Conservation (phyloP, 2,329 filamentous ascomycete species). For the Calonectria ilicicola region DNA sequence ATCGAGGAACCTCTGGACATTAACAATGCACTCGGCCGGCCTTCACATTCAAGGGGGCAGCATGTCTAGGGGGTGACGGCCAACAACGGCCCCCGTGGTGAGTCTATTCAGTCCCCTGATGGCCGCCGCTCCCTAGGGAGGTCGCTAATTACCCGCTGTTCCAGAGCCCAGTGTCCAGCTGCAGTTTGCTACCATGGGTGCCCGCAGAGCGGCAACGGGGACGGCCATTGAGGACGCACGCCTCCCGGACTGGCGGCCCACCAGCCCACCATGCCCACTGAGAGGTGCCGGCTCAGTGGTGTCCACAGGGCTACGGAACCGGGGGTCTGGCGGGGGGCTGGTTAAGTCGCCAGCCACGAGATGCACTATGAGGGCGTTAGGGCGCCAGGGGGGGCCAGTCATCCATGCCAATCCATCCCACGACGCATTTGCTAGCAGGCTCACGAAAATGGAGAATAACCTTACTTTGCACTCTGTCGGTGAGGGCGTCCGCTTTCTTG, state of each 20-base stretch:
- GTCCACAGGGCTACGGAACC: slow-evolving; percentile 26
- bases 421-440: background rate
- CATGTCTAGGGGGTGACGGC: slow-evolving; percentile 23
- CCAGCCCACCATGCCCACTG: slow-evolving; percentile 8
- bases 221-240: slow-evolving; percentile 8
- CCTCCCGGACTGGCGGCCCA: background rate
- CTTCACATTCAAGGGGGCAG: slow-evolving; percentile 38
- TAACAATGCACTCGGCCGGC: slow-evolving; percentile 31
- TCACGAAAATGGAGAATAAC: background rate
- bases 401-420: background rate
- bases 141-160: slow-evolving; percentile 31
- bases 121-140: slow-evolving; percentile 16
- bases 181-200: slow-evolving; percentile 9
- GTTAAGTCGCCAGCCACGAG: background rate
- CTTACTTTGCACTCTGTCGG: slow-evolving; percentile 1
- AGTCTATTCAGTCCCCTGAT: slow-evolving; percentile 29
- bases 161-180: slow-evolving; percentile 21
- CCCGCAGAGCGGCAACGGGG: slow-evolving; percentile 15
- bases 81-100: slow-evolving; percentile 11
- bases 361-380: slow-evolving; percentile 9
- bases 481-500: background rate
- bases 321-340: slow-evolving; percentile 12
- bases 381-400: background rate
- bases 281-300: slow-evolving; percentile 15
- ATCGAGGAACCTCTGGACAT: slow-evolving; percentile 19